Conservation (phyloP, 2,329 filamentous ascomycete genomes). For the Cercospora sojina region DNA sequence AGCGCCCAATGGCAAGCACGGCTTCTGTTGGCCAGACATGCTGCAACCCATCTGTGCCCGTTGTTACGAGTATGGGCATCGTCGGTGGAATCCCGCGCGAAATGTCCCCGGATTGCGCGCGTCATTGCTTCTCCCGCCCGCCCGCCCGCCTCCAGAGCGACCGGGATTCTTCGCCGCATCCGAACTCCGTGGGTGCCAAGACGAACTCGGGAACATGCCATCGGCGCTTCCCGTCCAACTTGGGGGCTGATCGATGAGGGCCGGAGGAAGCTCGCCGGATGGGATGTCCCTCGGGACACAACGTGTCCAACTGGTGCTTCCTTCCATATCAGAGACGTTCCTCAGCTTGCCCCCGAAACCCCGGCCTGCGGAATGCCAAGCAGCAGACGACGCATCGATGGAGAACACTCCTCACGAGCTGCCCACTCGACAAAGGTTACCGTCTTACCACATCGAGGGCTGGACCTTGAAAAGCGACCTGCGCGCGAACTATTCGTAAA, state of each 20-base stretch:
- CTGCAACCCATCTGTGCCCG: background rate
- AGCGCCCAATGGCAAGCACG: background rate
- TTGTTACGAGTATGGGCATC: background rate
- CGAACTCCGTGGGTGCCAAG: constrained; percentile 9
- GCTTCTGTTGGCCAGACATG: background rate
- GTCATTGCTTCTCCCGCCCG: background rate
- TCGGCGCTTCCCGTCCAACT: background rate
- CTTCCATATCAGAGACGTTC: background rate
- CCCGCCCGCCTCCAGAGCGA: no score
- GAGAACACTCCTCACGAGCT: background rate
- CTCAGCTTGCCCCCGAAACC: background rate
- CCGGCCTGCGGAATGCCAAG: background rate
- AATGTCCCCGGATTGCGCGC: background rate
- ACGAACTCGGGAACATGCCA: background rate
- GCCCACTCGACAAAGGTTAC: background rate
- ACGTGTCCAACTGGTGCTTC: background rate
- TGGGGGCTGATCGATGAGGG: background rate
- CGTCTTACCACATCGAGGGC: background rate
- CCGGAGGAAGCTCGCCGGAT: background rate
- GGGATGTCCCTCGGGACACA: background rate
- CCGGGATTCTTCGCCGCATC: constrained; percentile 4
- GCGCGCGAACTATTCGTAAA: background rate
- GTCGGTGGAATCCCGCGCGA: background rate
- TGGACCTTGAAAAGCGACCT: background rate
- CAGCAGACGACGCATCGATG: background rate